Conservation (phyloP, 2,329 filamentous ascomycete species). For the Diplodia corticola region DNA sequence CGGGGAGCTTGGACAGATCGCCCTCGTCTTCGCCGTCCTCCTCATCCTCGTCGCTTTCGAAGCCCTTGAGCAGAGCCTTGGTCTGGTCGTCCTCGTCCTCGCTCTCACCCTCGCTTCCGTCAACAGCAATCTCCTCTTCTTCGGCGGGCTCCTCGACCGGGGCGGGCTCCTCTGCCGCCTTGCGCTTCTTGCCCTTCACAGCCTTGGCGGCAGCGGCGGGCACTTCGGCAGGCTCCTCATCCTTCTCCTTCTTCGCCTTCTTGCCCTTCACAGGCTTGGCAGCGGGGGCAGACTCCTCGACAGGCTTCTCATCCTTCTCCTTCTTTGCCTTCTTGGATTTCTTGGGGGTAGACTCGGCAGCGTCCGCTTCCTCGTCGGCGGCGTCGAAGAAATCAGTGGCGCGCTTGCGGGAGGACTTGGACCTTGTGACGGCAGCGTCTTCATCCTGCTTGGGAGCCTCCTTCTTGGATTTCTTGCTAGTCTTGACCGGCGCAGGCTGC, state of each 20-base stretch:
- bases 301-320: constrained; percentile 3
- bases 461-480: constrained; percentile 23
- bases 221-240: neutral
- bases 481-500: constrained; percentile 11
- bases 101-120: constrained; percentile 33
- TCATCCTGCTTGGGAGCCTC: constrained; percentile 28
- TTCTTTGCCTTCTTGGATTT: constrained; percentile 32
- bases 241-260: neutral
- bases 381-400: constrained; percentile 39
- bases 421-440: constrained; percentile 27
- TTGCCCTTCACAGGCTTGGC: constrained; percentile 13
- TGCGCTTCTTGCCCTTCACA: constrained; percentile 22
- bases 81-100: constrained; percentile 49
- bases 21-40: constrained; percentile 42
- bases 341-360: constrained; percentile 24
- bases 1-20: constrained; percentile 39
- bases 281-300: neutral
- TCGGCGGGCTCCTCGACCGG: constrained; percentile 13
- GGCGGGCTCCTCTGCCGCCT: constrained; percentile 17
- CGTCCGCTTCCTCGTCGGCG: constrained; percentile 23
- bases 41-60: constrained; percentile 49
- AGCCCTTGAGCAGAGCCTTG: constrained; percentile 53
- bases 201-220: constrained; percentile 1
- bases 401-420: constrained; percentile 37
- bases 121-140: constrained; percentile 28